Evolutionary conservation across 768 basidiomycete species (phyloP).

Genomic region (Thelephora ganbajun): DNA sequence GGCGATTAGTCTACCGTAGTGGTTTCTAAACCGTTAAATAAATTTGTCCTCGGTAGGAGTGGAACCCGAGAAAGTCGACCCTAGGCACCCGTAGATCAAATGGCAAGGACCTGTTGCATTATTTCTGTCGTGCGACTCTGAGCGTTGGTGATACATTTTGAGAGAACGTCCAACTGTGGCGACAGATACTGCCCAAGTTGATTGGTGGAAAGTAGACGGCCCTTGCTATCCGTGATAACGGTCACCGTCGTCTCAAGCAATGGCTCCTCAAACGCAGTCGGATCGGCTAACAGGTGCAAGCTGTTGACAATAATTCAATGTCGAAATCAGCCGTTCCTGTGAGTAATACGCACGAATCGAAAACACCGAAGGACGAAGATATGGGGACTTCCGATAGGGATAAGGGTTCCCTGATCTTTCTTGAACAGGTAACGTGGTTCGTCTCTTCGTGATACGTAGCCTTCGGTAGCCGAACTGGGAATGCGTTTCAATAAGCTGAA

Average conservation of each 20-base stretch:
- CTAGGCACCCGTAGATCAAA: not conserved
- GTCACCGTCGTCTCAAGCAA: constrained; percentile 62
- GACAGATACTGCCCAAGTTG: constrained; percentile 36
- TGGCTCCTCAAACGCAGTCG: constrained; percentile 84
- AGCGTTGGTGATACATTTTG: constrained; percentile 27
- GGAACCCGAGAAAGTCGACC: too few relatives aligned
- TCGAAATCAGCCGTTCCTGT: not conserved
- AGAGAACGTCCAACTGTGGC: constrained; percentile 20
- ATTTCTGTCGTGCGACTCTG: constrained; percentile 7
- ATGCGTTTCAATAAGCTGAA: not conserved
- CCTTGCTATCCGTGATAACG: constrained; percentile 39
- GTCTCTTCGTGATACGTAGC: constrained; percentile 60
- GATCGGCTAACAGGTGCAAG: constrained; percentile 34
- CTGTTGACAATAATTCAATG: not conserved
- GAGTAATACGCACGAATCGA: constrained; percentile 46
- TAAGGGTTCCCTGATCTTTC: constrained; percentile 31
- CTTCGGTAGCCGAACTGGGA: constrained; percentile 52
- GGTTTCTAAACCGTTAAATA: too few relatives aligned
- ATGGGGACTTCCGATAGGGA: constrained; percentile 31
- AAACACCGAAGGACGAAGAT: constrained; percentile 64
- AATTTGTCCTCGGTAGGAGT: too few relatives aligned
- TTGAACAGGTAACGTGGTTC: constrained; percentile 46
- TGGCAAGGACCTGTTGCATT: not conserved
- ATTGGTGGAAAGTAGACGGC: constrained; percentile 34
- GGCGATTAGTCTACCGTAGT: not conserved